A percentile compares a stretch with the other conserved stretches of the same genome.
Evolutionary conservation across 1,284 basidiomycete species (phyloP).

Genomic region (Cystobasidium sp.): DNA sequence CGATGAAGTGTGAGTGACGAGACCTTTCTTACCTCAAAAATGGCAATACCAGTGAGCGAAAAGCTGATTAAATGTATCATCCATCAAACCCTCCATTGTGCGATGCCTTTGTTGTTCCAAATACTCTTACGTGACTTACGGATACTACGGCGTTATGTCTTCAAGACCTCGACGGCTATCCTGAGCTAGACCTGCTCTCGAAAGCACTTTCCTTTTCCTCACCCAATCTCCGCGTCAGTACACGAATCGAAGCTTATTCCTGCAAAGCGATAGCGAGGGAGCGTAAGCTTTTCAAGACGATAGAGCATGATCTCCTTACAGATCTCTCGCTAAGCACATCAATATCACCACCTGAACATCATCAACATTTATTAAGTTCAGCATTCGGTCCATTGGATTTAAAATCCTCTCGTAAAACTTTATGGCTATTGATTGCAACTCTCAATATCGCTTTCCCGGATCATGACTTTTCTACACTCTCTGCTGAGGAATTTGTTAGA

Average conservation of each 20-base stretch:
- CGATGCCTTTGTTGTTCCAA: too few species aligned
- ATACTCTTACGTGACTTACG: too few species aligned
- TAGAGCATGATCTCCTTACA: conserved; percentile 78
- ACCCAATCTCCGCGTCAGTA: conserved; percentile 68
- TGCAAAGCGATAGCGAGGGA: conserved; percentile 97
- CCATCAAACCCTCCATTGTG: too few species aligned
- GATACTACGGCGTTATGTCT: neutral
- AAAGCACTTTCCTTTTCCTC: conserved; percentile 52
- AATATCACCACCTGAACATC: conserved; percentile 67
- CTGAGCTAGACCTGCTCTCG: conserved; percentile 55
- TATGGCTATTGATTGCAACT: conserved; percentile 92
- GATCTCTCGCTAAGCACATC: conserved; percentile 71
- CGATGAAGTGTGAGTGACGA: conserved; percentile 35
- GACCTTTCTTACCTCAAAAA: neutral
- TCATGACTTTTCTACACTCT: conserved; percentile 93
- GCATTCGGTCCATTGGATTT: conserved; percentile 60
- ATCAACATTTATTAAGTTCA: conserved; percentile 51
- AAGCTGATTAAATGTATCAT: too few species aligned
- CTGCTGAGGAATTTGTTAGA: conserved; percentile 81
- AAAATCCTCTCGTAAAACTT: conserved; percentile 73
- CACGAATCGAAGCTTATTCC: conserved; percentile 94
- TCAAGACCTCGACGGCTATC: conserved; percentile 52
- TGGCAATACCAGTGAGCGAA: too few species aligned
- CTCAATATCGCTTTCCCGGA: conserved; percentile 97
- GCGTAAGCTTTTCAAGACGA: conserved; percentile 90